Conservation (phyloP, 805 yeast genomes). For the Candida palmyrensis region DNA sequence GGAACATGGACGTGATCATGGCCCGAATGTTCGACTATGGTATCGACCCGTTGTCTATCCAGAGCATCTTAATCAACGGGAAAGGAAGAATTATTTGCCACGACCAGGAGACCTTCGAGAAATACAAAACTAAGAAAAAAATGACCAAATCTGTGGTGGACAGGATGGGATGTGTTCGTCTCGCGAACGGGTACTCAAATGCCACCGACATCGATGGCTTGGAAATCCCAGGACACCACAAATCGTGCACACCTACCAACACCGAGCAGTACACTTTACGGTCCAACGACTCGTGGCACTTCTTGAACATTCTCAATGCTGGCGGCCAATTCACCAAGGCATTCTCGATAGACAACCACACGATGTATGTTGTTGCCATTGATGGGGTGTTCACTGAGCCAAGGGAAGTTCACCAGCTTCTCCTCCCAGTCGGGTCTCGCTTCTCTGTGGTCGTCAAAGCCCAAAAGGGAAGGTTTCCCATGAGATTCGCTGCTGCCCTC, state of each 20-base stretch:
- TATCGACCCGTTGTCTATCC: constrained; percentile 29
- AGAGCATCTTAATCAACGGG: constrained; percentile 25
- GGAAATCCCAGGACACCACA: constrained; percentile 20
- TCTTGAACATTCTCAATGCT: constrained; percentile 24
- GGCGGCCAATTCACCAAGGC: constrained; percentile 31
- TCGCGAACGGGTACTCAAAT: constrained; percentile 12
- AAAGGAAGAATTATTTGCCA: constrained; percentile 23
- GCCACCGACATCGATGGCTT: constrained; percentile 13
- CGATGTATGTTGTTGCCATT: constrained; percentile 22
- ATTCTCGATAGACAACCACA: constrained; percentile 28
- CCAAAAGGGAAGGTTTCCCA: constrained; percentile 14
- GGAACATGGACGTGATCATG: constrained; percentile 26
- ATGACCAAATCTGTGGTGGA: constrained; percentile 11
- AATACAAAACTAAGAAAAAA: constrained; percentile 11
- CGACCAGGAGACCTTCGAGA: constrained; percentile 8
- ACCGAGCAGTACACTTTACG: constrained; percentile 14
- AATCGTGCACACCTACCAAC: constrained; percentile 15
- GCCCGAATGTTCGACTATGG: constrained; percentile 28
- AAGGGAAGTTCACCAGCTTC: constrained; percentile 16
- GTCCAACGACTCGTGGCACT: constrained; percentile 20
- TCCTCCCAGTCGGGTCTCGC: constrained; percentile 29
- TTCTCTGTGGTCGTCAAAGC: constrained; percentile 22
- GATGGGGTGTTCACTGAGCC: constrained; percentile 28
- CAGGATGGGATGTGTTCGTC: constrained; percentile 17
- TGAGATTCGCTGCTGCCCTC: constrained; percentile 22